Base-by-base conservation (phyloP, 2,329 filamentous ascomycete genomes). In the Aspergillus tamarii region DNA sequence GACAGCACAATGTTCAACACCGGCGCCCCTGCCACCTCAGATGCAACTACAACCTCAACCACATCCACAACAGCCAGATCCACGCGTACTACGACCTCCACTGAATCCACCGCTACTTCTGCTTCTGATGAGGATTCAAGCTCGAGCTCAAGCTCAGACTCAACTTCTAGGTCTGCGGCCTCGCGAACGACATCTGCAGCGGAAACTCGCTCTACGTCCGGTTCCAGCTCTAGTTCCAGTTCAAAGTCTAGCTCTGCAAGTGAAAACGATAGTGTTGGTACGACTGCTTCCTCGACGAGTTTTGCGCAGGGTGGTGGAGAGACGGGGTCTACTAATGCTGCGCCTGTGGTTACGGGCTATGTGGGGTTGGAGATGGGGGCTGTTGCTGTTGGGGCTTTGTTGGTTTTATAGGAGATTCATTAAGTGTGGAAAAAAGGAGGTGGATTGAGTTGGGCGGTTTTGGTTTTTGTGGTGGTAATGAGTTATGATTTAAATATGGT, bases 381-480 rank as follows among this genome's bases (percentile, higher is more conserved):
- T 50, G 46, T 50, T 50, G 46, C 46, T 50, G 46, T 50, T 30
- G 46, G 46, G 23, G 46, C 46, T 16, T 50, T 50, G 46, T 30
- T 50, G 14, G 26, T n/a, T 50, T 50, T 50, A 14, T 50, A 48
- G 45, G 43, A 9, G 30, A 1, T 36, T 6, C 2, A 6, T n/a
- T 43, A 9, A 9, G 14, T 43, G 41, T 19, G 19, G n/a, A 3
- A 11, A 11, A 9, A 32, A 32, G 30, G 9, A 7, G 0, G 19
- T 9, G 10, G 19, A 7, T 36, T 32, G 30, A 1, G 30, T 32
- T 32, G 30, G 9, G 30, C 10, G 30, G 30, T 10, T 32, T 7
- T 36, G 9, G 19, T 1, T 21, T 9, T 10, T 2, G 41, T 43
- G 19, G 41, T 9, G 19, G 41, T 9, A n/a, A 43, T 4, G 19